Evolutionary conservation across 495 filamentous ascomycete genomes (phyloP).

Genomic region (Neurospora sp.): DNA sequence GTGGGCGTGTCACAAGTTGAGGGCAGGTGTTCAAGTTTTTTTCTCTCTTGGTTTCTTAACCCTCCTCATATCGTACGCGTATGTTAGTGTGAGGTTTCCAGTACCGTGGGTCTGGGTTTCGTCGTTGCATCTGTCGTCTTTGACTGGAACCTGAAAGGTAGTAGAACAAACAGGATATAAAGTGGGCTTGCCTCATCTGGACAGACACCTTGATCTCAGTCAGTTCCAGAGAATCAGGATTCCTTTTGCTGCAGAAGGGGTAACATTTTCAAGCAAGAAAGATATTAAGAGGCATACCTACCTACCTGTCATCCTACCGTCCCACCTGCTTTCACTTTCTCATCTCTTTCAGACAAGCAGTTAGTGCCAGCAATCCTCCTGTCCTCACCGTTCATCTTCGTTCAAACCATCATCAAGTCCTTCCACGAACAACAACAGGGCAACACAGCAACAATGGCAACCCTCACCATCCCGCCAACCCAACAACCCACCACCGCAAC

Average conservation of each 20-base stretch:
- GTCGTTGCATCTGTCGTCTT: not conserved
- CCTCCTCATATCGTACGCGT: not conserved
- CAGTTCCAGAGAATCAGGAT: not conserved
- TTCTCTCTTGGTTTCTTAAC: not conserved
- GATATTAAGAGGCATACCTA: not conserved
- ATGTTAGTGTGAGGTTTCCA: not conserved
- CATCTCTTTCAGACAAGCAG: not conserved
- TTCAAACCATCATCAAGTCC: not conserved
- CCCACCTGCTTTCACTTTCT: not conserved
- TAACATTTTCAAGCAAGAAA: not conserved
- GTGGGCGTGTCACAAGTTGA: not conserved
- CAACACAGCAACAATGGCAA: not conserved
- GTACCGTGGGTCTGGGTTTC: not conserved
- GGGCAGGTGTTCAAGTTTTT: not conserved
- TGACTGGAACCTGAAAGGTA: not conserved
- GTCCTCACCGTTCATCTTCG: not conserved
- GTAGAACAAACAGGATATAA: not conserved
- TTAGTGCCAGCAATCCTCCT: not conserved
- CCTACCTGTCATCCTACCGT: not conserved
- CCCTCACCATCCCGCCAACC: not conserved
- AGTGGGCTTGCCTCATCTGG: not conserved
- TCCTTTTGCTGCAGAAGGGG: not conserved
- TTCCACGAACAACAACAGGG: not conserved
- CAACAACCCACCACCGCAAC: not conserved
- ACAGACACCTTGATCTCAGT: not conserved